Conservation (phyloP, 2,329 filamentous ascomycete genomes). For the Sporothrix mexicana region DNA sequence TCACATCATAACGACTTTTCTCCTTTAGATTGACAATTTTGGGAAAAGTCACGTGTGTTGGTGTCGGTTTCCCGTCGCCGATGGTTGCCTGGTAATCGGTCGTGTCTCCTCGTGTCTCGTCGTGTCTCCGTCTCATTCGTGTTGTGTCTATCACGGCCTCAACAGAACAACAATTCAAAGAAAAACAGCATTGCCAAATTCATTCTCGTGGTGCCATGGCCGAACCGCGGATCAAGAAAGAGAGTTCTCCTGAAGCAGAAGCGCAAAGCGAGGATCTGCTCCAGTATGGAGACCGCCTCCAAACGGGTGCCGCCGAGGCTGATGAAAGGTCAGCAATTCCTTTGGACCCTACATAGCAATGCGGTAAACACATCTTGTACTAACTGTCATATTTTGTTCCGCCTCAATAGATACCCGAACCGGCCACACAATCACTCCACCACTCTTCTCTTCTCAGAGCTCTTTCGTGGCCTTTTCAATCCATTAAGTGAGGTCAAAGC, state of each 20-base stretch:
- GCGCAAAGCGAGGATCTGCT: conserved; percentile 57
- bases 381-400: background rate
- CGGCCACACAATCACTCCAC: conserved; percentile 79
- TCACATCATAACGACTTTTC: no score
- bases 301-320: conserved; percentile 50
- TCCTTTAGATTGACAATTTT: no score
- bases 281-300: conserved; percentile 54
- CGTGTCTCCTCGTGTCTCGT: no score
- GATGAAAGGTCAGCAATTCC: conserved; percentile 44
- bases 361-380: background rate
- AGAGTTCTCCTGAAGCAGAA: conserved; percentile 42
- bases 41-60: background rate
- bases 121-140: background rate
- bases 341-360: no score
- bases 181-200: background rate
- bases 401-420: conserved; percentile 71
- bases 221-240: conserved; percentile 21
- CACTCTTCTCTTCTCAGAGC: conserved; percentile 81
- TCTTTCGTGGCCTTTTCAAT: conserved; percentile 81
- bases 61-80: background rate
- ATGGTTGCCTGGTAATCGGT: background rate
- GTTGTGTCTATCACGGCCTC: background rate
- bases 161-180: background rate
- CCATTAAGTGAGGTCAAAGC: conserved; percentile 80
- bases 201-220: conserved; percentile 14